Evolutionary conservation across 495 filamentous ascomycete genomes (phyloP).

Genomic region (Choiromyces venosus): DNA sequence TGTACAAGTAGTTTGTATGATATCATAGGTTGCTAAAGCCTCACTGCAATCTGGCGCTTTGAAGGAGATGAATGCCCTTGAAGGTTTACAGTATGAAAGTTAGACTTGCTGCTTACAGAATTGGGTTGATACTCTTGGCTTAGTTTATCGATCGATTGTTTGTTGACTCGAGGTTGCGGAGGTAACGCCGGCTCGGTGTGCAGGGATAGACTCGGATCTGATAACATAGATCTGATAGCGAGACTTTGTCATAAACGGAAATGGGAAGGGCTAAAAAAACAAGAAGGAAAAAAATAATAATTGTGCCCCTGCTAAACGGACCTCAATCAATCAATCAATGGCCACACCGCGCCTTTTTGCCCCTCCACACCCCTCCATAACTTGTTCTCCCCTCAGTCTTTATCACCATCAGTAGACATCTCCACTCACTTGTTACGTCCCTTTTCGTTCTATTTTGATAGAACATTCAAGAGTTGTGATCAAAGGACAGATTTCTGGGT

Average conservation of each 20-base stretch:
- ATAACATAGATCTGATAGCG: not conserved
- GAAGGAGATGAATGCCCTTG: not conserved
- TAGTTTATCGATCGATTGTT: not conserved
- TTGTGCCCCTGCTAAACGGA: constrained; percentile 1
- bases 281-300: not conserved
- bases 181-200: not conserved
- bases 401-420: not conserved
- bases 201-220: not conserved
- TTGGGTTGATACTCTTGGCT: not conserved
- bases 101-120: no score
- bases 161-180: not conserved
- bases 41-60: not conserved
- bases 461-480: not conserved
- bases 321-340: not conserved
- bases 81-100: not conserved
- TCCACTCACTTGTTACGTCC: constrained; percentile 1
- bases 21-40: not conserved
- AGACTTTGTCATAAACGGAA: not conserved
- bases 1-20: not conserved
- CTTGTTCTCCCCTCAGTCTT: not conserved
- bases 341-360: not conserved
- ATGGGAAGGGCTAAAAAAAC: not conserved
- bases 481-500: constrained; percentile 1
- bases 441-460: not conserved
- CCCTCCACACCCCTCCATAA: constrained; percentile 1